Evolutionary conservation across 2,329 filamentous ascomycete genomes (phyloP).

Genomic region (Hirsutella rhossiliensis): DNA sequence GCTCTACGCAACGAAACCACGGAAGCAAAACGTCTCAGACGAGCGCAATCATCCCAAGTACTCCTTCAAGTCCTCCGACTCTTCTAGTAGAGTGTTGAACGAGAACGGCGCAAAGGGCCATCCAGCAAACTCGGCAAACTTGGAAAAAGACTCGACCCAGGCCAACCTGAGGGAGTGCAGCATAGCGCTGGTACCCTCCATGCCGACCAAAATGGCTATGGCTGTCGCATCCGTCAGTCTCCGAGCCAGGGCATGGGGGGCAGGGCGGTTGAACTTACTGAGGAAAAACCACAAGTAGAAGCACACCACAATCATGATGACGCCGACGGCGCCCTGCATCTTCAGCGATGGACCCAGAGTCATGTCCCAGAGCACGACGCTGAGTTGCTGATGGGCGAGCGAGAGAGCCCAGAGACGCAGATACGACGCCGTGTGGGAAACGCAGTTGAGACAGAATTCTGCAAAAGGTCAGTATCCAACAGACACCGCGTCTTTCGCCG

Average conservation of each 20-base stretch:
- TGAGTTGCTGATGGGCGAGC: slow-evolving; percentile 94
- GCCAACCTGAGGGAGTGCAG: slow-evolving; percentile 82
- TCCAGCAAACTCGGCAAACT: slow-evolving; percentile 88
- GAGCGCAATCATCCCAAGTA: slow-evolving; percentile 30
- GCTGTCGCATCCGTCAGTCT: slow-evolving; percentile 19
- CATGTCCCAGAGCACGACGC: slow-evolving; percentile 93
- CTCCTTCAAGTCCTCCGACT: slow-evolving; percentile 54
- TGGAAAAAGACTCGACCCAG: slow-evolving; percentile 97
- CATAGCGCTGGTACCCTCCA: slow-evolving; percentile 96
- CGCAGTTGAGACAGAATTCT: slow-evolving; percentile 99
- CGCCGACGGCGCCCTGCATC: slow-evolving; percentile 53
- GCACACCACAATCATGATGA: slow-evolving; percentile 67
- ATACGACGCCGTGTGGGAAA: slow-evolving; percentile 97
- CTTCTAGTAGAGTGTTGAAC: slow-evolving; percentile 73
- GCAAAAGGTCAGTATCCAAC: slow-evolving; percentile 15
- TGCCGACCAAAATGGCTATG: slow-evolving; percentile 64
- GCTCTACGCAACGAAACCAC: slow-evolving; percentile 17
- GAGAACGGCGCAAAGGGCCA: slow-evolving; percentile 82
- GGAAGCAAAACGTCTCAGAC: neutral
- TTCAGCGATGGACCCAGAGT: slow-evolving; percentile 70
- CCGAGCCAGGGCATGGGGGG: neutral
- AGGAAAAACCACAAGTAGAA: slow-evolving; percentile 90
- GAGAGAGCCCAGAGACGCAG: slow-evolving; percentile 97
- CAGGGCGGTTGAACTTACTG: slow-evolving; percentile 22
- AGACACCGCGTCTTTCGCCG: neutral